phyloP scores from a whole-genome alignment of 2,329 filamentous ascomycete species.

The Phialophora chinensis region DNA sequence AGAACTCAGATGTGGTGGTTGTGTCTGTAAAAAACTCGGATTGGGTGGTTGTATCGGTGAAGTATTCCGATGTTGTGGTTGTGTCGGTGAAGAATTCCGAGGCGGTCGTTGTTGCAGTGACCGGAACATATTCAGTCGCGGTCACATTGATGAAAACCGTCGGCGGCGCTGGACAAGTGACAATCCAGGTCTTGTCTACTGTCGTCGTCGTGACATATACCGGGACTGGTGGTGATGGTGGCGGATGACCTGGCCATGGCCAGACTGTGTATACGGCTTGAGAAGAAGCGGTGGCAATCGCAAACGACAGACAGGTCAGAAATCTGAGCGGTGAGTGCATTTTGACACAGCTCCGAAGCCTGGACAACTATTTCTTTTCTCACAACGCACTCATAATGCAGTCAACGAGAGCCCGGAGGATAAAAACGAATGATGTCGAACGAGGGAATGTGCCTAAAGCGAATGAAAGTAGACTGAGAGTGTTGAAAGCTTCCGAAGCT shows the following conservation, averaged over 20 bases:
- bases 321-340: conserved; percentile 18
- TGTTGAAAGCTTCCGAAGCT: conserved; percentile 12
- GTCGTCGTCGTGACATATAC: conserved; percentile 14
- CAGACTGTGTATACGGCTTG: conserved; percentile 15
- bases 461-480: conserved; percentile 9
- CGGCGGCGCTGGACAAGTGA: conserved; percentile 29
- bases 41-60: conserved; percentile 28
- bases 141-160: conserved; percentile 33
- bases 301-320: conserved; percentile 24
- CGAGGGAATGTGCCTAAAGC: conserved; percentile 9
- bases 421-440: conserved; percentile 20
- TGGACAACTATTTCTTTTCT: conserved; percentile 10
- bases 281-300: conserved; percentile 15
- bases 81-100: conserved; percentile 24
- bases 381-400: conserved; percentile 20
- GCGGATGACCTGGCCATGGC: conserved; percentile 16
- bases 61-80: conserved; percentile 27
- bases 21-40: conserved; percentile 26
- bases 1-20: conserved; percentile 28
- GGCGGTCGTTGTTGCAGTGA: conserved; percentile 16
- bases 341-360: conserved; percentile 8
- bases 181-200: conserved; percentile 23
- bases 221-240: conserved; percentile 10
- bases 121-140: conserved; percentile 25
- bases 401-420: conserved; percentile 4